phyloP scores from a whole-genome alignment of 768 basidiomycete genomes.

The Phlebiopsis flavidoalba region DNA sequence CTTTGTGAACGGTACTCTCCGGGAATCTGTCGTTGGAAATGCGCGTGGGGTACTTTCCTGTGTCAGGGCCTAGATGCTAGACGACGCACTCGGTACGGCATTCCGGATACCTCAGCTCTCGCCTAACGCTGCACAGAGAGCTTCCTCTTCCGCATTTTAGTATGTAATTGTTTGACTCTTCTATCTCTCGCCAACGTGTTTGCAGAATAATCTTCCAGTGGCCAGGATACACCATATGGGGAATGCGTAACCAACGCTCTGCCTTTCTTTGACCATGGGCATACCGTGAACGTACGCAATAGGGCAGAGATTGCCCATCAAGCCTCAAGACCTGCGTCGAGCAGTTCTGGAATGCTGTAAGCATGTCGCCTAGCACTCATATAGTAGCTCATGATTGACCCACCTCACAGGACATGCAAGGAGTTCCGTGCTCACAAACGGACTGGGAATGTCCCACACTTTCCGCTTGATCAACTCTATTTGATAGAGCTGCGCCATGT shows the following conservation, averaged over 20 bases:
- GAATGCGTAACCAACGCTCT: neutral
- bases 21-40: neutral
- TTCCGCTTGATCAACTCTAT: slow-evolving; percentile 5
- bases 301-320: neutral
- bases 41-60: neutral
- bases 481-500: slow-evolving; percentile 8
- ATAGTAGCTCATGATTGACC: neutral
- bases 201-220: neutral
- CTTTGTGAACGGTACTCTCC: neutral
- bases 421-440: neutral
- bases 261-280: neutral
- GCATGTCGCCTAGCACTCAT: neutral
- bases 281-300: neutral
- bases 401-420: neutral
- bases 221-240: neutral
- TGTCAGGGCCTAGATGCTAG: neutral
- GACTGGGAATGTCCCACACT: neutral
- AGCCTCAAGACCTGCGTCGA: neutral
- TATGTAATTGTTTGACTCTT: neutral
- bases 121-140: neutral
- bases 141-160: neutral
- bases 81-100: neutral
- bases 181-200: neutral
- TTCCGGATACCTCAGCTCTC: neutral
- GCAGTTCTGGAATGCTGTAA: neutral